These are phyloP conservation scores for Talaromyces trachyspermus DNA, from an alignment of 495 filamentous ascomycete species.

Conservation along the genomic window DNA sequence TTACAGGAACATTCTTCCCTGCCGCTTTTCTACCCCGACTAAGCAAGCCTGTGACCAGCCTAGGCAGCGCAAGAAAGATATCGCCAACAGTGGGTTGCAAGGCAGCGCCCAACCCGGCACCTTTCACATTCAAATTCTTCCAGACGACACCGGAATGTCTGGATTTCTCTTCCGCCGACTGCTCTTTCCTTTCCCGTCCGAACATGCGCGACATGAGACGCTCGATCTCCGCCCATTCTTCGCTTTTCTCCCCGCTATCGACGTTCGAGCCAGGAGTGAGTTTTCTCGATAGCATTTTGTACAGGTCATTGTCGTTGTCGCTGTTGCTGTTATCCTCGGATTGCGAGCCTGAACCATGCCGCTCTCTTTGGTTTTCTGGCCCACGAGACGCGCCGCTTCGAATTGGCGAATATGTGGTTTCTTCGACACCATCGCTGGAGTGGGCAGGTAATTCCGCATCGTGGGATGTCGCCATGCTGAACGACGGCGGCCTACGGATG, in stretches of 20 bases:
- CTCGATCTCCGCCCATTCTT: slow-evolving; percentile 52
- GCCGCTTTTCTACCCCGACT: slow-evolving; percentile 32
- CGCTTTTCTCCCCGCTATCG: slow-evolving; percentile 30
- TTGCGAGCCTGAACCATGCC: too few relatives aligned
- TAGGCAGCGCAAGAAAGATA: slow-evolving; percentile 50
- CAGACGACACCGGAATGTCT: slow-evolving; percentile 52
- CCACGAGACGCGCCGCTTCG: too few relatives aligned
- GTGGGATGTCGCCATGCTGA: too few relatives aligned
- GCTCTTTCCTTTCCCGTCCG: slow-evolving; percentile 48
- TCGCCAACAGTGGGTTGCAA: slow-evolving; percentile 60
- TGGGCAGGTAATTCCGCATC: too few relatives aligned
- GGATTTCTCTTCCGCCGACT: slow-evolving; percentile 60
- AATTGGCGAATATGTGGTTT: too few relatives aligned
- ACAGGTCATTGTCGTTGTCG: not conserved
- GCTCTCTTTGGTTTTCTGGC: too few relatives aligned
- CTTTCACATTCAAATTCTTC: slow-evolving; percentile 58
- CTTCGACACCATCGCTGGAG: too few relatives aligned
- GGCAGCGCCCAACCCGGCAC: slow-evolving; percentile 57
- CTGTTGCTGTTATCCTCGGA: too few relatives aligned
- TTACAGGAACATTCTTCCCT: slow-evolving; percentile 42
- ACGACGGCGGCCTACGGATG: too few relatives aligned
- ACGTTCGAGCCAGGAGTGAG: slow-evolving; percentile 12
- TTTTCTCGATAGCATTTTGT: slow-evolving; percentile 11
- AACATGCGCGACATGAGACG: slow-evolving; percentile 59
- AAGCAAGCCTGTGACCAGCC: slow-evolving; percentile 43